Evolutionary conservation across 2,329 filamentous ascomycete species (phyloP).

Genomic region (Colletotrichum tropicicola): DNA sequence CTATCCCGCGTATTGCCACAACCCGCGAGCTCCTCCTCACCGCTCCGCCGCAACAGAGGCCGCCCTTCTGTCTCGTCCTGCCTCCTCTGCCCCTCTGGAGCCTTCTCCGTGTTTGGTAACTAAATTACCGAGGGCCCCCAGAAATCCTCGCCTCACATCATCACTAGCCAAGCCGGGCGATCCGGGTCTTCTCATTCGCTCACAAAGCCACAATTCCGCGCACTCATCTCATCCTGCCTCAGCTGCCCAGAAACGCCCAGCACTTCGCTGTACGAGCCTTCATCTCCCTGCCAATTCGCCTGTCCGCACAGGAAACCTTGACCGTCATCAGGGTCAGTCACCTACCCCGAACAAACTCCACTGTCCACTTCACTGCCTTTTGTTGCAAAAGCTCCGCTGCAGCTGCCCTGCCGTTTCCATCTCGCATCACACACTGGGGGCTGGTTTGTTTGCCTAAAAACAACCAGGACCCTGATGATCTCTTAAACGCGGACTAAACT

Average conservation of each 20-base stretch:
- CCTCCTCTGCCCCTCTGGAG: no score
- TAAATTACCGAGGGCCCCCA: background rate
- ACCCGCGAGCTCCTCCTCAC: background rate
- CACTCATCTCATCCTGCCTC: conserved; percentile 3
- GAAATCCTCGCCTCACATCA: conserved; percentile 16
- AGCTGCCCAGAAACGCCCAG: conserved; percentile 25
- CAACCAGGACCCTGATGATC: conserved; percentile 5
- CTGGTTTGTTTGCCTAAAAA: background rate
- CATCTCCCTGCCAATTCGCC: conserved; percentile 22
- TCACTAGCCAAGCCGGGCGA: conserved; percentile 20
- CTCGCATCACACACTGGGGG: background rate
- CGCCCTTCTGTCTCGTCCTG: background rate
- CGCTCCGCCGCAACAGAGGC: background rate
- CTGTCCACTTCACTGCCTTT: background rate
- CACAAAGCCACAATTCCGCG: conserved; percentile 23
- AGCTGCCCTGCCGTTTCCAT: conserved; percentile 1
- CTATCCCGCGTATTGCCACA: conserved; percentile 1
- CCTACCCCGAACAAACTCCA: background rate
- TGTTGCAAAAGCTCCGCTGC: background rate
- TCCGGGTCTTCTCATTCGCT: conserved; percentile 22
- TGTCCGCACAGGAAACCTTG: conserved; percentile 4
- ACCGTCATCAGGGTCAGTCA: conserved; percentile 7
- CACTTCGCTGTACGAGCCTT: background rate
- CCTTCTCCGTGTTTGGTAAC: background rate
- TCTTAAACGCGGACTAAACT: background rate